Evolutionary conservation across 2,329 filamentous ascomycete species (phyloP), one percentile per base, ranked within the genome.

Genomic region (Aspergillus ochraceoroseus): DNA sequence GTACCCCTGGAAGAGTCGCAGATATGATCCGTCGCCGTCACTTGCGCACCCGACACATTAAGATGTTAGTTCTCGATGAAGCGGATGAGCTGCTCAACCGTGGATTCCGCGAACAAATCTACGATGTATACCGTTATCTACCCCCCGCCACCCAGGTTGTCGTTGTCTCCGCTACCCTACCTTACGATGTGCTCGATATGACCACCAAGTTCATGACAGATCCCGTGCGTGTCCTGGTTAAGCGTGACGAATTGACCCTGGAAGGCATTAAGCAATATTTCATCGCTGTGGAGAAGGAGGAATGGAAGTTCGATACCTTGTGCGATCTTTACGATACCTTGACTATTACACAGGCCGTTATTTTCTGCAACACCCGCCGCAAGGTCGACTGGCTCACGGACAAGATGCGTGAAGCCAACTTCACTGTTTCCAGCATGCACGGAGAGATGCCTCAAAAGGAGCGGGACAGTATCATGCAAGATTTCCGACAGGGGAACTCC

Each of bases 181-280:
- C 92, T 31, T 94, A 96, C 74, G 92, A 98, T 62, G 92, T 98
- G 13, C 79, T 98, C 38, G 90, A 96, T 67, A 95, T 98, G 85
- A 98, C 92, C 20, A 96, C 90, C 54, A 96, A 96, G 69, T 98
- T 98, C 77, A 98, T 98, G 92, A 95, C 87, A 17, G 90, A 96
- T 58, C 90, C 90, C 0, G 90, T 95, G 31, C 85, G 90, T 52
- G 94, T 96, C 60, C 77, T 96, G 17, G 90, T 96, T 65, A 95
- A 96, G 80, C 89, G 89, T 82, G 92, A 96, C 68, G 92, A 98
- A 66, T 72, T 98, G 74, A 98, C 92, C 2, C 80, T 98, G 35
- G 92, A 96, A 70, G 92, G 92, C 43, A 76, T 98, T 36, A 96
- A 96, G 73, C 92, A 98, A 67, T 98, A 95, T 74, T 98, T 95